Percentiles rank a stretch among this genome's conserved stretches.
Evolutionary conservation across 768 basidiomycete species (phyloP).

Genomic region (Russula sp.): DNA sequence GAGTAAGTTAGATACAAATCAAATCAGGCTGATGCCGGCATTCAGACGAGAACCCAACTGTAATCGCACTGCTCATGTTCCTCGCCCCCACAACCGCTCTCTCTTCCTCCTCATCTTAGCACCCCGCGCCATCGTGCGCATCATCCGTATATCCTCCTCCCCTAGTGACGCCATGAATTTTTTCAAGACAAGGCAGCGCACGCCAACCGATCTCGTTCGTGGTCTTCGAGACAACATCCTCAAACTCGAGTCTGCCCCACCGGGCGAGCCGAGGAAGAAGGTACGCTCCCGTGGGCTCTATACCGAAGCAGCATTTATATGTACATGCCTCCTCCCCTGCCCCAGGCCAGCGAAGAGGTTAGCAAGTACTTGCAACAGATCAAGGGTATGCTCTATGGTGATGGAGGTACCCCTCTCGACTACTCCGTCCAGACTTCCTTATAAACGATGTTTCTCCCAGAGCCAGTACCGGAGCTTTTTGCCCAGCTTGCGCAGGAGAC

Average conservation of each 20-base stretch:
- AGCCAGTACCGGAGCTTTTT: conserved; percentile 83
- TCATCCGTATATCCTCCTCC: neutral
- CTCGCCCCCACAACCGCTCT: conserved; percentile 8
- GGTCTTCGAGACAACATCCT: conserved; percentile 76
- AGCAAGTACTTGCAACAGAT: conserved; percentile 88
- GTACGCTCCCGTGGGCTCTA: conserved; percentile 41
- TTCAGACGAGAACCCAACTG: conserved; percentile 13
- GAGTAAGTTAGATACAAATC: conserved; percentile 13
- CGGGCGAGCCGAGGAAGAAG: conserved; percentile 80
- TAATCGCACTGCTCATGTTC: conserved; percentile 10
- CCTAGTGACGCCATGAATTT: conserved; percentile 69
- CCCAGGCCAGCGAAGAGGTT: conserved; percentile 83
- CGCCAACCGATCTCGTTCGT: conserved; percentile 84
- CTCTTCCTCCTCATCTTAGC: neutral
- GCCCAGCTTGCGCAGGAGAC: conserved; percentile 96
- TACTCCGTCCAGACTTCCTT: neutral
- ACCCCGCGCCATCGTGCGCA: neutral
- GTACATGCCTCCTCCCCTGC: neutral
- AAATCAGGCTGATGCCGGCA: conserved; percentile 29
- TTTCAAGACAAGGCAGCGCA: conserved; percentile 88
- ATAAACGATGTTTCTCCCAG: conserved; percentile 39
- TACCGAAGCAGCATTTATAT: neutral
- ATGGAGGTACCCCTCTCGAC: conserved; percentile 60
- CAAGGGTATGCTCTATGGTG: conserved; percentile 83
- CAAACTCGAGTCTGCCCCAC: conserved; percentile 68